Conservation (phyloP, 495 filamentous ascomycete species). For the Immersiella caudata region DNA sequence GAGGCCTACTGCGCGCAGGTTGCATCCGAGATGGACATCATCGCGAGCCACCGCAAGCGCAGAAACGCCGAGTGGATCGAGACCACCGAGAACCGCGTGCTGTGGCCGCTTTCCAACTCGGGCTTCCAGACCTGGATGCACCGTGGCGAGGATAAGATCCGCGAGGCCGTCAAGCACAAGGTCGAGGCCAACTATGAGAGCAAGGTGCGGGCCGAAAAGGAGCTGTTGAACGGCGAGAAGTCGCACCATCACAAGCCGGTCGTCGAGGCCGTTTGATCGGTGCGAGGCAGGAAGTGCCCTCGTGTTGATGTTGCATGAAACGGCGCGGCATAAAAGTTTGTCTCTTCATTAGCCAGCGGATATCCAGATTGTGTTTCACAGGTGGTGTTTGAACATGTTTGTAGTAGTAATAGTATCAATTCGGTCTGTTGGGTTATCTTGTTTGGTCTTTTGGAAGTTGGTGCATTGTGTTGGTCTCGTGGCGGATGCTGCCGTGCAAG, state of each 20-base stretch:
- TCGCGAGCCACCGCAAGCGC: slow-evolving; percentile 62
- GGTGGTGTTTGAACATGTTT: neutral
- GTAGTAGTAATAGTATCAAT: neutral
- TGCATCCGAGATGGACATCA: slow-evolving; percentile 70
- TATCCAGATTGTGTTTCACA: neutral
- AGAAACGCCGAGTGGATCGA: slow-evolving; percentile 60
- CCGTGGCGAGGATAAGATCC: slow-evolving; percentile 53
- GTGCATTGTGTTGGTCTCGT: neutral
- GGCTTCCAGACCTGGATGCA: slow-evolving; percentile 64
- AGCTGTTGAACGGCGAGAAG: slow-evolving; percentile 2
- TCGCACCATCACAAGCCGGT: neutral
- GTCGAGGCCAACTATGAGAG: slow-evolving; percentile 41
- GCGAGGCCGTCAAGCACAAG: slow-evolving; percentile 43
- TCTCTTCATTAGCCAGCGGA: neutral
- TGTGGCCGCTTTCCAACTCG: slow-evolving; percentile 67
- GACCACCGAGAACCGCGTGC: slow-evolving; percentile 60
- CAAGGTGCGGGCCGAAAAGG: slow-evolving; percentile 26
- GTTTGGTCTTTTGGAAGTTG: neutral
- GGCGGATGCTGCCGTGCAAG: neutral
- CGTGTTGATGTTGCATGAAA: neutral
- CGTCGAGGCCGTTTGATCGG: neutral
- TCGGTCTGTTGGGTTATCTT: neutral
- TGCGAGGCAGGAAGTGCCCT: neutral
- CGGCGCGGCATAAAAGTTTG: neutral
- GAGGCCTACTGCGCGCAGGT: slow-evolving; percentile 76